Evolutionary conservation across 139 green algal species (phyloP), one percentile per base, ranked within the genome.

Genomic region (Chlorella sp.): DNA sequence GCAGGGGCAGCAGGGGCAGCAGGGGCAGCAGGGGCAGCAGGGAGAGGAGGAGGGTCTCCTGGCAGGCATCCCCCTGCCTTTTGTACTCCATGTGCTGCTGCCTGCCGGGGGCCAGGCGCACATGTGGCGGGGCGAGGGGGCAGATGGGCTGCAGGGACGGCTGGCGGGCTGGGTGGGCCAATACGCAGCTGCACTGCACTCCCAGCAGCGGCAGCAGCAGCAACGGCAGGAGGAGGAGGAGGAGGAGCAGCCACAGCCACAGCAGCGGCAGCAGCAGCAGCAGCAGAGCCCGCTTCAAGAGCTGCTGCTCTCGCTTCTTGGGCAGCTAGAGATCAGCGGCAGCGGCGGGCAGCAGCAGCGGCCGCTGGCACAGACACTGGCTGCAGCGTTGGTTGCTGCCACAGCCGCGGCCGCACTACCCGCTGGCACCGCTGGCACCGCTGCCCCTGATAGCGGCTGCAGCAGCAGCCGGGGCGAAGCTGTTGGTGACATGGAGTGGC

Each of bases 51-150:
- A 24, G 57, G 14, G 39, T 24, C 32, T 21, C 32, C 84, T 88
- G 18, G 42, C 84, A 30, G 66, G 24, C 53, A 40, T 88, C 0
- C 84, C 84, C 36, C 28, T 18, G 11, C 2, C 36, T 3, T 88
- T 88, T 66, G 84, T 88, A 19, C 84, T 88, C 15, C 18, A 22
- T 7, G 48, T 30, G 1, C 66, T 88, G 84, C 84, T 88, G 84
- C 84, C 84, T 0, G 84, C 84, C 9, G 84, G 66, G 12, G 84
- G 84, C 15, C 84, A 88, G 42, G 84, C 68, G 28, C 66, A 81
- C 39, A 36, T 81, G 68, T 88, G 84, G 84, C 84, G 84, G 12
- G 84, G 68, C 39, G 30, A 88, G 15, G 84, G 19, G 1, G 66
- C 39, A 18, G 39, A n/a, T 4, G 37, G 57, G 68, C 84, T 88